A percentile compares a stretch with the other conserved stretches of the same genome.
These are phyloP conservation scores for Kwoniella sp. DNA, from an alignment of 768 basidiomycete genomes.

Conservation along the genomic window DNA sequence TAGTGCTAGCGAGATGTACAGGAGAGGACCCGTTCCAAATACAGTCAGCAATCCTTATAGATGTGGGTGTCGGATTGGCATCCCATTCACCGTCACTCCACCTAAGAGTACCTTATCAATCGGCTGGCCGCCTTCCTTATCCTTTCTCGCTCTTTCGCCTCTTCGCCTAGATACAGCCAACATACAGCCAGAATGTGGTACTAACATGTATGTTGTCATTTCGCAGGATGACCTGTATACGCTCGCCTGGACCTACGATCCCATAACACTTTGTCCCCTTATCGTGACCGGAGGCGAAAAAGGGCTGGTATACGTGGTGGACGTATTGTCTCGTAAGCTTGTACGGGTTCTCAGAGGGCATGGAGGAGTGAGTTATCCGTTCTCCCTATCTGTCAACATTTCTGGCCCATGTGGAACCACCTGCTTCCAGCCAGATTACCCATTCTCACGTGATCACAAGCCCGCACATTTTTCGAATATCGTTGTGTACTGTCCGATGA, in stretches of 20 bases:
- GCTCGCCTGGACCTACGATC: constrained; percentile 45
- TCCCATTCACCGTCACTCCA: too few relatives aligned
- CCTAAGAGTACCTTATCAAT: too few relatives aligned
- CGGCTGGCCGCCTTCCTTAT: too few relatives aligned
- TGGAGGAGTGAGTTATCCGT: constrained; percentile 37
- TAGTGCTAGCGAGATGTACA: constrained; percentile 20
- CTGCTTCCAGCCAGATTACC: too few relatives aligned
- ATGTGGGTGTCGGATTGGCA: background rate
- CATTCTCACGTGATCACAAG: too few relatives aligned
- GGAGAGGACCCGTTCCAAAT: constrained; percentile 7
- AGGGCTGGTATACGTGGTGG: constrained; percentile 40
- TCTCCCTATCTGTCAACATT: background rate
- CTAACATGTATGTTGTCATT: too few relatives aligned
- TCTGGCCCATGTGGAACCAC: too few relatives aligned
- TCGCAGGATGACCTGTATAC: constrained; percentile 29
- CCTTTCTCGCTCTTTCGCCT: too few relatives aligned
- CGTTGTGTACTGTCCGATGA: too few relatives aligned
- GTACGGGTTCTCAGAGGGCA: constrained; percentile 40
- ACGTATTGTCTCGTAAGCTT: constrained; percentile 9
- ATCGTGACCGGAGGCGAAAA: constrained; percentile 35
- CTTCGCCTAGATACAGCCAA: too few relatives aligned
- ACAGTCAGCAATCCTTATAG: background rate
- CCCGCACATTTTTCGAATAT: too few relatives aligned
- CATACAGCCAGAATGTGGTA: too few relatives aligned
- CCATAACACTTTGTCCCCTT: constrained; percentile 33